Percentiles rank a stretch among this genome's conserved stretches.
phyloP scores from a whole-genome alignment of 2,329 filamentous ascomycete genomes.

The Berkeleyomyces basicola region DNA sequence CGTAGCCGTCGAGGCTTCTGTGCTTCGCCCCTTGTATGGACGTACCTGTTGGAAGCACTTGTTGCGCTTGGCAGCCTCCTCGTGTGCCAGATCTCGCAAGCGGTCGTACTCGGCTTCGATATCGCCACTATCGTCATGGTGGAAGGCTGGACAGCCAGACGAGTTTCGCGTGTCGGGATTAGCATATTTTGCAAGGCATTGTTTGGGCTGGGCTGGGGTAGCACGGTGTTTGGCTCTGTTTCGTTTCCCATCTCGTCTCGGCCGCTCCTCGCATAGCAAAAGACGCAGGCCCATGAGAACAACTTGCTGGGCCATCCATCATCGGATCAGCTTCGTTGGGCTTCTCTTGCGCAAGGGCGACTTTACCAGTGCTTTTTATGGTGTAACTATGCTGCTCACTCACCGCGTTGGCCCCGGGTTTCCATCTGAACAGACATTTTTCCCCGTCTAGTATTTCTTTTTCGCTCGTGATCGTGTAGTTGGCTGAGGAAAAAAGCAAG shows the following conservation, averaged over 20 bases:
- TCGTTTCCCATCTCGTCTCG: background rate
- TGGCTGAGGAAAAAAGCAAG: background rate
- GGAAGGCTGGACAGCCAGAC: constrained; percentile 45
- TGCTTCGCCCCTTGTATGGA: constrained; percentile 3
- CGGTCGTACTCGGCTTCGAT: constrained; percentile 83
- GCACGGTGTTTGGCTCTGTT: background rate
- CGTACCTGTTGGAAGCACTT: constrained; percentile 58
- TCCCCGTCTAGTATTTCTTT: background rate
- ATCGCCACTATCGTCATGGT: constrained; percentile 47
- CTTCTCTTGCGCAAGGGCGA: background rate
- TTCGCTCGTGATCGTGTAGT: background rate
- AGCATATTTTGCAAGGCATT: background rate
- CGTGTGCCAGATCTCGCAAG: constrained; percentile 64
- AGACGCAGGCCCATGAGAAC: background rate
- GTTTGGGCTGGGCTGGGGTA: background rate
- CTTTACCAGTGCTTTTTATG: background rate
- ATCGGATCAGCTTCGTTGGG: background rate
- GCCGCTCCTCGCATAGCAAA: background rate
- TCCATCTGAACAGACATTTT: constrained; percentile 2
- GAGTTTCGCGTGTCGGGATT: background rate
- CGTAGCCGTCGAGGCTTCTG: no score
- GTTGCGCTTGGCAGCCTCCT: constrained; percentile 63
- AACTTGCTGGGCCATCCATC: background rate
- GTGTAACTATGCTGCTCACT: background rate
- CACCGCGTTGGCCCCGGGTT: constrained; percentile 5